phyloP scores from a whole-genome alignment of 148 eudicot genomes.

The Rheum nobile region DNA sequence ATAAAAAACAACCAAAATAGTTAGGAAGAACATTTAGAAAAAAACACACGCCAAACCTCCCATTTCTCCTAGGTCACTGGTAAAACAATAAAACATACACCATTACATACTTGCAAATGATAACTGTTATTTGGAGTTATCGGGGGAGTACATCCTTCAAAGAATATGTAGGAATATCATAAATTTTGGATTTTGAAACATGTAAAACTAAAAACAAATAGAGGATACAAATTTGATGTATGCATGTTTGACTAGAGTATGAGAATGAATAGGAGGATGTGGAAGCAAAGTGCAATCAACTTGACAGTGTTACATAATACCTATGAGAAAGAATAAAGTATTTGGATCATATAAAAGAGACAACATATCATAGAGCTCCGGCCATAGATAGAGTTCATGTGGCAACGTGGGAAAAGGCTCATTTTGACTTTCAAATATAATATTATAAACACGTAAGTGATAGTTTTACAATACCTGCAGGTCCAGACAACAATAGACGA shows the following conservation, averaged over 20 bases:
- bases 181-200: neutral
- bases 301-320: neutral
- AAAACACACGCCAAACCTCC: neutral
- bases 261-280: neutral
- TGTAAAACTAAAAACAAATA: neutral
- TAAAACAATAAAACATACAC: neutral
- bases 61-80: neutral
- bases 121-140: neutral
- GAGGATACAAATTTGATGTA: neutral
- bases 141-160: neutral
- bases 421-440: too few species aligned
- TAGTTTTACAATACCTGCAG: constrained; percentile 49
- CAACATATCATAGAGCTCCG: neutral
- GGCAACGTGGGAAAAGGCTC: neutral
- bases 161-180: neutral
- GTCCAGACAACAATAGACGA: constrained; percentile 77
- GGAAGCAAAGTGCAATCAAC: neutral
- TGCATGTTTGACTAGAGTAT: neutral
- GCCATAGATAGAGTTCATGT: neutral
- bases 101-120: neutral
- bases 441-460: neutral
- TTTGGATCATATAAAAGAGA: neutral
- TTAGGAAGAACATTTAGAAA: neutral
- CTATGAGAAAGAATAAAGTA: neutral
- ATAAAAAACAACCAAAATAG: constrained; percentile 14